Conservation (phyloP, 2,329 filamentous ascomycete genomes). For the Sordariomycetes sp. region DNA sequence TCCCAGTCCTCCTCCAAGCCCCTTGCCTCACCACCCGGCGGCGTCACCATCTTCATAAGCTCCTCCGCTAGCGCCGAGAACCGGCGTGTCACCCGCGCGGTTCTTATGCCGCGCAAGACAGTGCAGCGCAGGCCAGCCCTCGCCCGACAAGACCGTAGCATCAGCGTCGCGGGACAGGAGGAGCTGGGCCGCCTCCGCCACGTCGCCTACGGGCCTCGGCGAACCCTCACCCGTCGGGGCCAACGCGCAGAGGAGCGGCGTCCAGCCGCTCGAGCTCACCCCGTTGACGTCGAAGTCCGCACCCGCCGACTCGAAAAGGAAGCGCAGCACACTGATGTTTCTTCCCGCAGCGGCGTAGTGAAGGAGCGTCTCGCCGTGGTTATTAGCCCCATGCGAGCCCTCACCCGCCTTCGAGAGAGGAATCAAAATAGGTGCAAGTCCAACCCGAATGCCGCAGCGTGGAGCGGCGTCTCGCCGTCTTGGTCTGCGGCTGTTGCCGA, state of each 20-base stretch:
- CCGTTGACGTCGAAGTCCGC: constrained; percentile 8
- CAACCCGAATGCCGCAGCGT: too few relatives aligned
- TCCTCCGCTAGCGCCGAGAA: background rate
- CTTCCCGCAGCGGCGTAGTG: constrained; percentile 15
- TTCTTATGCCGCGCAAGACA: constrained; percentile 5
- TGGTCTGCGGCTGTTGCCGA: constrained; percentile 9
- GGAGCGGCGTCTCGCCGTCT: constrained; percentile 13
- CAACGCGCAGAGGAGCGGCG: constrained; percentile 15
- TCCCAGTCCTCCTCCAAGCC: background rate
- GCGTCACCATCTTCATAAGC: background rate
- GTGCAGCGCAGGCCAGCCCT: constrained; percentile 14
- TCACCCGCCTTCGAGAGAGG: too few relatives aligned
- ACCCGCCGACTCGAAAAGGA: background rate
- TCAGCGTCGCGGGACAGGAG: constrained; percentile 13
- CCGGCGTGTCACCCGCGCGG: background rate
- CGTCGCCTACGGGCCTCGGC: background rate
- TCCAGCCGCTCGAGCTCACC: constrained; percentile 14
- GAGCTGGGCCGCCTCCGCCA: constrained; percentile 6
- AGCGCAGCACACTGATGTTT: constrained; percentile 8
- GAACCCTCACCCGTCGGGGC: constrained; percentile 1
- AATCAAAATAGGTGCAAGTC: too few relatives aligned
- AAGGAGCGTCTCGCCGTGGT: constrained; percentile 14
- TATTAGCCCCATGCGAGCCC: too few relatives aligned
- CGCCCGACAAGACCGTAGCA: constrained; percentile 8
- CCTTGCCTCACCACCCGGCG: background rate